These are phyloP conservation scores for Abortiporus biennis DNA, from an alignment of 1,284 basidiomycete genomes.

Conservation along the genomic window DNA sequence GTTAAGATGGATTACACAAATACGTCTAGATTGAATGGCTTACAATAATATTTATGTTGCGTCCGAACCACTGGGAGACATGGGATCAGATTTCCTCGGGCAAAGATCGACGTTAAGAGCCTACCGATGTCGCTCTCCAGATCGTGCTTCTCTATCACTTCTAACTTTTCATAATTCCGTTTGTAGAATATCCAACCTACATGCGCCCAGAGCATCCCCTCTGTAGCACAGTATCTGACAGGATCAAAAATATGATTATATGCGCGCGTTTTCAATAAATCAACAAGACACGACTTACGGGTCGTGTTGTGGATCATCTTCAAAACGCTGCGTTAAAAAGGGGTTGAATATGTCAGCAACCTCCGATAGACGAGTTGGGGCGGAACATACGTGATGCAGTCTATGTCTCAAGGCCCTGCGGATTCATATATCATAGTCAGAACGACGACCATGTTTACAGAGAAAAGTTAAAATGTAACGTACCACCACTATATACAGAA, in stretches of 20 bases:
- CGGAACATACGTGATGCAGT: slow-evolving; percentile 58
- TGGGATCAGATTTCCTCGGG: neutral
- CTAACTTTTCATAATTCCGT: slow-evolving; percentile 59
- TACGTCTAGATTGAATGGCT: slow-evolving; percentile 15
- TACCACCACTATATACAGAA: slow-evolving; percentile 47
- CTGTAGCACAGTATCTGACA: slow-evolving; percentile 65
- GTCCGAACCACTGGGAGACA: slow-evolving; percentile 56
- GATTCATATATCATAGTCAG: neutral
- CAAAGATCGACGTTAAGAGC: slow-evolving; percentile 14
- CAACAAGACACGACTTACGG: slow-evolving; percentile 43
- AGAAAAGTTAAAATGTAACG: too few relatives aligned
- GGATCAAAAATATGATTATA: neutral
- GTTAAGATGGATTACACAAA: too few relatives aligned
- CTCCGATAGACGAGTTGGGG: neutral
- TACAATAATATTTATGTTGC: slow-evolving; percentile 69
- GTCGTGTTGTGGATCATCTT: slow-evolving; percentile 70
- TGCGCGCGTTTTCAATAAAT: neutral
- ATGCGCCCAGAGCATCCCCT: slow-evolving; percentile 70
- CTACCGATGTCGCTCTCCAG: slow-evolving; percentile 65
- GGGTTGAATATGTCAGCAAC: slow-evolving; percentile 1
- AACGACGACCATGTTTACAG: too few relatives aligned
- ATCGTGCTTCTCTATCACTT: slow-evolving; percentile 62
- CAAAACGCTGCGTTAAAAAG: slow-evolving; percentile 50
- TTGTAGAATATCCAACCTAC: slow-evolving; percentile 86
- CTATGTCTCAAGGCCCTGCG: slow-evolving; percentile 69